These are phyloP conservation scores for Chromera velia DNA, from an alignment of 73 alveolate genomes.

Conservation along the genomic window DNA sequence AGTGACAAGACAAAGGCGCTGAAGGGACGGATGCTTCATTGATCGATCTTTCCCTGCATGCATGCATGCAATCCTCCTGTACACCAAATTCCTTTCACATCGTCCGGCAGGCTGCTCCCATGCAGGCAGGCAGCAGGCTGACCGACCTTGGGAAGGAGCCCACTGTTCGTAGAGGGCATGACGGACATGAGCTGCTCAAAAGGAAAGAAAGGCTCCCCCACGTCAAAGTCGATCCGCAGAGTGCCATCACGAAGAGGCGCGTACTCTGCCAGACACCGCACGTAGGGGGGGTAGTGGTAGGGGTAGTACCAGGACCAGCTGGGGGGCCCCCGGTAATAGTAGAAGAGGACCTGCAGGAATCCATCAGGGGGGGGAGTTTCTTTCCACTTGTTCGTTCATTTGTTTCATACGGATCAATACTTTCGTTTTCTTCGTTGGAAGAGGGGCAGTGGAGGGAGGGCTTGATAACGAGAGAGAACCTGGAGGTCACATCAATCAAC, in stretches of 20 bases:
- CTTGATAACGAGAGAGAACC: no score
- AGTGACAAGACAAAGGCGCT: no score
- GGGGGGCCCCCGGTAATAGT: constrained; percentile 7
- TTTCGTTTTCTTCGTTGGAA: no score
- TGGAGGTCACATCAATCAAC: no score
- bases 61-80: no score
- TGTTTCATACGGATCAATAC: no score
- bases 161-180: constrained; percentile 77
- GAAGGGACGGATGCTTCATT: no score
- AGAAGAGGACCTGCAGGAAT: not conserved
- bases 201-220: constrained; percentile 26
- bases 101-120: not conserved
- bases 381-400: no score
- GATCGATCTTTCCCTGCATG: no score
- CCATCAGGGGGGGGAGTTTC: no score
- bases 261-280: constrained; percentile 13
- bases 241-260: not conserved
- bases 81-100: not conserved
- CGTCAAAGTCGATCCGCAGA: not conserved
- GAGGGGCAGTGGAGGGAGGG: no score
- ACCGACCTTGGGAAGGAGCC: constrained; percentile 58
- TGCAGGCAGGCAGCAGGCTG: not conserved
- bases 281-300: constrained; percentile 88
- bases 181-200: constrained; percentile 79
- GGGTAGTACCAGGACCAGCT: constrained; percentile 97